Evolutionary conservation across 164 flowering plant species (phyloP).

Genomic region (Liriodendron chinense): DNA sequence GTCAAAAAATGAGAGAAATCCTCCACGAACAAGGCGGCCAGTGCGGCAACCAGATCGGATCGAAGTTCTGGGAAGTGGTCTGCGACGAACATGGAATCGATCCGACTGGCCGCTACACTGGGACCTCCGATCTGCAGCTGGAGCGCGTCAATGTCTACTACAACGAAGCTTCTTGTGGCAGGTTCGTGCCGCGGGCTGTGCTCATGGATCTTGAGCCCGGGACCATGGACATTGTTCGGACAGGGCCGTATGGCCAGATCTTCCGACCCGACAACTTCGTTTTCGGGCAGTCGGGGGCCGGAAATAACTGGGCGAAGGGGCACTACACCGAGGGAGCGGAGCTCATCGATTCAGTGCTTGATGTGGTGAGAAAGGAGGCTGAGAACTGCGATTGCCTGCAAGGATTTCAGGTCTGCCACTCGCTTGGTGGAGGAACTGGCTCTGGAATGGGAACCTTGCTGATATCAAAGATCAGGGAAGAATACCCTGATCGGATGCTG

Average conservation of each 20-base stretch:
- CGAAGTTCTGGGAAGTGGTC: no score
- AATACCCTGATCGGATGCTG: slow-evolving; percentile 2
- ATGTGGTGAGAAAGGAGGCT: slow-evolving; percentile 6
- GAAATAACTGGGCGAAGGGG: slow-evolving; percentile 6
- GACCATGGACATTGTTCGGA: no score
- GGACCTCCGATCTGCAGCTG: no score
- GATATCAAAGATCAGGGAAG: neutral
- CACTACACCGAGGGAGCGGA: slow-evolving; percentile 6
- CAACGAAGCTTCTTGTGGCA: no score
- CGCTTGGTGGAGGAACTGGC: neutral
- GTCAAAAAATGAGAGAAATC: no score
- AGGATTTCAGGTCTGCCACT: slow-evolving; percentile 1
- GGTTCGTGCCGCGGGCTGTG: no score
- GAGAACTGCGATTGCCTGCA: slow-evolving; percentile 6
- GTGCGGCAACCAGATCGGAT: no score
- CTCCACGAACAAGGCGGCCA: no score
- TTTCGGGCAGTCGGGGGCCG: slow-evolving; percentile 5
- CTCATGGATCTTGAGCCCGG: no score
- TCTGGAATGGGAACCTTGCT: neutral
- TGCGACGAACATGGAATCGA: no score
- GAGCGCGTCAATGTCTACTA: no score
- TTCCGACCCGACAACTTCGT: slow-evolving; percentile 5
- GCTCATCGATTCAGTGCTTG: slow-evolving; percentile 6
- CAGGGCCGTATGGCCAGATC: slow-evolving; percentile 1
- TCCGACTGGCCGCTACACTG: no score